Evolutionary conservation across 163 green algal genomes (phyloP).

Genomic region (Dunaliella salina): DNA sequence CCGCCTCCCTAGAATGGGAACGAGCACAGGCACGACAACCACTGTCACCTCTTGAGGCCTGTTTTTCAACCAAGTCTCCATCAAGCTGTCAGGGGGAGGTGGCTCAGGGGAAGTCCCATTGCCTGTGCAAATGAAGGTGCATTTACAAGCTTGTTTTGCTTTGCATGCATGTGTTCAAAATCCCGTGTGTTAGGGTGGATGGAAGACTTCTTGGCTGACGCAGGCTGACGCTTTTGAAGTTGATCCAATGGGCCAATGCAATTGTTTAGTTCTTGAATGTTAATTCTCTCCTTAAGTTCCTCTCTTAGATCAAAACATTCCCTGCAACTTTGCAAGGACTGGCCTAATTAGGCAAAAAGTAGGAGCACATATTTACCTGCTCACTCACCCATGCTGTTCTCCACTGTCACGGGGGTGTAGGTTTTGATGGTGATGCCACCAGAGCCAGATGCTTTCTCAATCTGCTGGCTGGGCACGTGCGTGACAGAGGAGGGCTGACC

Average conservation of each 20-base stretch:
- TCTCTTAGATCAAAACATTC: no score
- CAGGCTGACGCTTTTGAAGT: no score
- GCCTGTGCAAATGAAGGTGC: background rate
- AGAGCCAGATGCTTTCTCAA: background rate
- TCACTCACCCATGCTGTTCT: background rate
- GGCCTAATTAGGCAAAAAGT: no score
- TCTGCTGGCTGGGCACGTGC: no score
- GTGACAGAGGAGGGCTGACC: no score
- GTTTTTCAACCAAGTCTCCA: conserved; percentile 1
- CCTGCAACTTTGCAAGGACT: no score
- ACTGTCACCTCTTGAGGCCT: background rate
- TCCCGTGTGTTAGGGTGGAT: no score
- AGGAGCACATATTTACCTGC: background rate
- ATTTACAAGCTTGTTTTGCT: background rate
- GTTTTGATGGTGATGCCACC: conserved; percentile 3
- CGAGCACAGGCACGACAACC: background rate
- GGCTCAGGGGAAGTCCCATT: background rate
- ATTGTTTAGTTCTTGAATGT: no score
- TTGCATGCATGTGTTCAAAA: no score
- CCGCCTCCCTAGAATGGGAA: background rate
- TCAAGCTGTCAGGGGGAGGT: background rate
- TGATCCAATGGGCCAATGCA: no score
- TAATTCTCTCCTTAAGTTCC: no score
- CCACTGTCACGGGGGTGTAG: background rate
- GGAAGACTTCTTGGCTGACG: no score